A percentile compares a stretch with the other conserved stretches of the same genome.
phyloP scores from a whole-genome alignment of 2,329 filamentous ascomycete species.

The Dendrostoma leiphaemia region DNA sequence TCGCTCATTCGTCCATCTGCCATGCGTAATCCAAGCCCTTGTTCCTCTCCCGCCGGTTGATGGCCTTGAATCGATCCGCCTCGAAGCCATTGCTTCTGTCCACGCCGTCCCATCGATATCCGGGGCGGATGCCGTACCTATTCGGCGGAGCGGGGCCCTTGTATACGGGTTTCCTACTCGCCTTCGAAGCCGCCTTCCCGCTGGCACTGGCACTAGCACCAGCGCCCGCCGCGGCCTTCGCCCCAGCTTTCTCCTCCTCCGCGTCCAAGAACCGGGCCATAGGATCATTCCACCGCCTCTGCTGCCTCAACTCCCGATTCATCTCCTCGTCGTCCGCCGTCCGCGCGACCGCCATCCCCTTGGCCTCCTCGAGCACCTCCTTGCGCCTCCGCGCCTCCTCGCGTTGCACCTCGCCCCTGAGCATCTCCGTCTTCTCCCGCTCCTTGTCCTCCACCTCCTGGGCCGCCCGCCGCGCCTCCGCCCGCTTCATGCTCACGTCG shows the following conservation, averaged over 20 bases:
- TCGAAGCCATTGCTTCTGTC: constrained; percentile 94
- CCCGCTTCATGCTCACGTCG: constrained; percentile 86
- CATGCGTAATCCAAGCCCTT: constrained; percentile 85
- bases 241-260: constrained; percentile 32
- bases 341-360: constrained; percentile 76
- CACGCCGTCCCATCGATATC: constrained; percentile 95
- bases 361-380: constrained; percentile 74
- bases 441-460: constrained; percentile 71
- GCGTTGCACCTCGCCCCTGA: constrained; percentile 79
- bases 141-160: constrained; percentile 81
- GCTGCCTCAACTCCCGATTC: constrained; percentile 77
- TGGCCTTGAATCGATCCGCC: constrained; percentile 83
- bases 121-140: constrained; percentile 88
- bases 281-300: constrained; percentile 89
- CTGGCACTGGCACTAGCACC: constrained; percentile 17
- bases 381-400: constrained; percentile 62
- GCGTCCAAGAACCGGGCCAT: constrained; percentile 74
- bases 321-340: constrained; percentile 81
- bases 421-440: constrained; percentile 62
- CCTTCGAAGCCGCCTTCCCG: constrained; percentile 26
- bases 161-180: constrained; percentile 63
- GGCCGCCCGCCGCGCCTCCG: constrained; percentile 69
- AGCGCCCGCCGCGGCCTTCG: constrained; percentile 17
- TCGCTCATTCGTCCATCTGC: constrained; percentile 87
- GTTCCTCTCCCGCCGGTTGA: constrained; percentile 74